Conservation (phyloP, 2,329 filamentous ascomycete genomes). For the Pestalotiopsis sp. region DNA sequence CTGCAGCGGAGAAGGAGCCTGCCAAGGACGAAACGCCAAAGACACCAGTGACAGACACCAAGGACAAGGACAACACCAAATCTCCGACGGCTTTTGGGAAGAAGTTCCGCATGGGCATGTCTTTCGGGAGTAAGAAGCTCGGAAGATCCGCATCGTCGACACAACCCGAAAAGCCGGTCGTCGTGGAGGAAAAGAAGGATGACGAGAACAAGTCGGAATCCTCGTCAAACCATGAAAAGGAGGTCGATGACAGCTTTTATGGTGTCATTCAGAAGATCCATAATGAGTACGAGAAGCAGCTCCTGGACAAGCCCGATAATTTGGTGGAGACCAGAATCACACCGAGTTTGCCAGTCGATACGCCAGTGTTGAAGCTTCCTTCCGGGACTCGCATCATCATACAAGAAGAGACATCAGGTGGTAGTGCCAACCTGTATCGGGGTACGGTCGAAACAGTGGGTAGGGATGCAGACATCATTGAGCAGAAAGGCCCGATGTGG, state of each 20-base stretch:
- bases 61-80: conserved; percentile 58
- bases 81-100: conserved; percentile 48
- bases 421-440: conserved; percentile 83
- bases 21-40: conserved; percentile 41
- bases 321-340: conserved; percentile 64
- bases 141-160: conserved; percentile 68
- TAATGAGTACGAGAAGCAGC: conserved; percentile 70
- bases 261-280: conserved; percentile 74
- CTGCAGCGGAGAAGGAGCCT: conserved; percentile 43
- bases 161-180: conserved; percentile 70
- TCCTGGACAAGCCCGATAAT: conserved; percentile 56
- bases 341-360: conserved; percentile 72
- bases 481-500: conserved; percentile 89
- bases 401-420: conserved; percentile 68
- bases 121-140: conserved; percentile 83
- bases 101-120: conserved; percentile 40
- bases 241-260: conserved; percentile 74
- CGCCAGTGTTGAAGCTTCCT: conserved; percentile 74
- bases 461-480: conserved; percentile 77
- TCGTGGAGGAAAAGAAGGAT: conserved; percentile 74
- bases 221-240: conserved; percentile 67
- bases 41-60: conserved; percentile 57
- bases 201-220: conserved; percentile 59
- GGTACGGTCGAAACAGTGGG: conserved; percentile 82
- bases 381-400: conserved; percentile 67